Evolutionary conservation across 1,139 yeast genomes (phyloP).

Genomic region (Williopsis jadinii): DNA sequence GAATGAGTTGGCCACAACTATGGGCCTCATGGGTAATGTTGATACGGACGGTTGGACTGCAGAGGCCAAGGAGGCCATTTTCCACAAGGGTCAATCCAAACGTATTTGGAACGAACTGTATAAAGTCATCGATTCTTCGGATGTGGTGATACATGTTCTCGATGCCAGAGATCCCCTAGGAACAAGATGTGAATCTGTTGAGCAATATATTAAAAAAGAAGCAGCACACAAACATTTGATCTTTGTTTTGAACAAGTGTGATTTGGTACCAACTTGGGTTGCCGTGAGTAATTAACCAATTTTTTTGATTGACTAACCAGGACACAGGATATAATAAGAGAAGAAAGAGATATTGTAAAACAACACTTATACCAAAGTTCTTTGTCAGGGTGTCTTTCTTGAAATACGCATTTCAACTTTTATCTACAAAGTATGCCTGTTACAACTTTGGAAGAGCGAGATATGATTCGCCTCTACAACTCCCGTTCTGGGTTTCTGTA

Average conservation of each 20-base stretch:
- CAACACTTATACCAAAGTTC: constrained; percentile 26
- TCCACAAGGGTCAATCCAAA: constrained; percentile 95
- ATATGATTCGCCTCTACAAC: constrained; percentile 43
- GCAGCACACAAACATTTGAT: constrained; percentile 96
- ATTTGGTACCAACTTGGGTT: constrained; percentile 98
- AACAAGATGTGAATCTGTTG: constrained; percentile 89
- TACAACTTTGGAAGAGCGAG: constrained; percentile 91
- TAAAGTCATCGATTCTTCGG: constrained; percentile 95
- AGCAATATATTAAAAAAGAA: constrained; percentile 86
- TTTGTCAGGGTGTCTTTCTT: constrained; percentile 62
- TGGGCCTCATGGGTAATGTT: constrained; percentile 72
- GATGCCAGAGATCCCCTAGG: constrained; percentile 98
- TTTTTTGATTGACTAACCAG: constrained; percentile 5
- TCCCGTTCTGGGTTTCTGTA: constrained; percentile 29
- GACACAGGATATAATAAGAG: constrained; percentile 1
- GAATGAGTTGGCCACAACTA: constrained; percentile 60
- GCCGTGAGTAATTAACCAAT: constrained; percentile 75
- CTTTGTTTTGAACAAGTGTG: constrained; percentile 94
- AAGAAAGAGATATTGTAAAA: no score
- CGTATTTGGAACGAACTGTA: constrained; percentile 98
- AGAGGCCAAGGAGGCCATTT: constrained; percentile 92
- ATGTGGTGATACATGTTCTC: constrained; percentile 90
- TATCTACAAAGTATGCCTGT: constrained; percentile 61
- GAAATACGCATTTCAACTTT: constrained; percentile 7
- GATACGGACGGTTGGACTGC: constrained; percentile 73